Base-by-base conservation (phyloP, 2,329 filamentous ascomycete genomes). In the Cercospora brassicicola region DNA sequence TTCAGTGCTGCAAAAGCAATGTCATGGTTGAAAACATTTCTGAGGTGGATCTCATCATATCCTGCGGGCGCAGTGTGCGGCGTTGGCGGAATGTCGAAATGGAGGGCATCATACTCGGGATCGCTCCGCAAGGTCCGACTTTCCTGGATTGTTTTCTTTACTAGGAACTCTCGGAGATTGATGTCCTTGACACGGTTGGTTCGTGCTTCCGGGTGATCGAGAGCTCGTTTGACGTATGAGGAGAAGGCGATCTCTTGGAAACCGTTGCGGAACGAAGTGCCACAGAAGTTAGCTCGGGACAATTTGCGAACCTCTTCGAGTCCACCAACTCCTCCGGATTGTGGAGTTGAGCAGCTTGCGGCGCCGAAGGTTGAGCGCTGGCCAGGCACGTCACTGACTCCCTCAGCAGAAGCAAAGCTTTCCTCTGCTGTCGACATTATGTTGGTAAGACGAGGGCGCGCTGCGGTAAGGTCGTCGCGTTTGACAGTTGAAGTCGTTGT, bases 61-160 rank as follows among this genome's bases (percentile, higher is more conserved):
- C 62, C 53, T 33, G 39, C 13, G 3, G 62, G 53, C n/a, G 51
- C 62, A 18, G 55, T 5, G 23, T 30, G 20, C 23, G 51, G 51
- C 9, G 53, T 42, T n/a, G 62, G 51, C 30, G 53, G 33, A 15
- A 59, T 5, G 26, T 31, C 10, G 53, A 64, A 64, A 36, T 59
- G 51, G 26, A 64, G 62, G 36, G 62, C 62, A 20, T 64, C 62
- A 23, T 57, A 64, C 9, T 64, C 51, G 23, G 42, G 28, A n/a
- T 45, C 30, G 15, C 23, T 59, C 23, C 15, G 9, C 20, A 26
- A 48, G 30, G 51, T 31, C 18, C 55, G 55, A 36, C n/a, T 23
- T 31, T 59, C 20, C 55, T 59, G 51, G 15, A 33, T 2, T 4
- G 39, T 33, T 18, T 15, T 18, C n/a, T 10, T 51, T 7, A 15